Conservation (phyloP, 1,284 basidiomycete species). For the Afroboletus lepidellus region DNA sequence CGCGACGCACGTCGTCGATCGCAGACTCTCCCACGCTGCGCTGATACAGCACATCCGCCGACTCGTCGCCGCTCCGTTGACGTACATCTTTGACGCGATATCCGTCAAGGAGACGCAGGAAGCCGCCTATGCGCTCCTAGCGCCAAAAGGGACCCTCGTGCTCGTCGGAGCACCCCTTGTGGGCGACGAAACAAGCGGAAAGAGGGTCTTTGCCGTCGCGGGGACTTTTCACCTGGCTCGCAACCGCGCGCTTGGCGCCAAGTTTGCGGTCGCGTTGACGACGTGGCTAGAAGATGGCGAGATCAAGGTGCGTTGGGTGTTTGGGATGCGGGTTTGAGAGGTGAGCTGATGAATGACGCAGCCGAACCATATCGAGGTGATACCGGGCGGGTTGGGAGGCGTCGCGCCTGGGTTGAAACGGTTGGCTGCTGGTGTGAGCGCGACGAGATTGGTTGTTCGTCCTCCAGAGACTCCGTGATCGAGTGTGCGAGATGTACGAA, state of each 20-base stretch:
- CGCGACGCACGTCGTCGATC: constrained; percentile 41
- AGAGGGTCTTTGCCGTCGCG: constrained; percentile 1
- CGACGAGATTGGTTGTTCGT: constrained; percentile 17
- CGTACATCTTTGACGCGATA: constrained; percentile 20
- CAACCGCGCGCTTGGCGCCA: constrained; percentile 5
- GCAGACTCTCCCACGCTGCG: constrained; percentile 13
- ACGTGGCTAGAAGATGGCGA: constrained; percentile 17
- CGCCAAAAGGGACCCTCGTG: constrained; percentile 9
- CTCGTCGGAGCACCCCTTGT: not conserved
- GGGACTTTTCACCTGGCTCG: constrained; percentile 10
- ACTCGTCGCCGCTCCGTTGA: not conserved
- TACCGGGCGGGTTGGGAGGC: constrained; percentile 11
- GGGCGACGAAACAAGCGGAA: not conserved
- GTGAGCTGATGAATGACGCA: not conserved
- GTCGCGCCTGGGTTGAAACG: constrained; percentile 11
- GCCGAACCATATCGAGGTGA: constrained; percentile 16
- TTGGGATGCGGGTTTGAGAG: not conserved
- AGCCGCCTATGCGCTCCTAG: constrained; percentile 8
- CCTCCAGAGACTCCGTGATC: constrained; percentile 20
- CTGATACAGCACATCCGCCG: constrained; percentile 5
- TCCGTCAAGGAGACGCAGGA: constrained; percentile 17
- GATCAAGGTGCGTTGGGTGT: constrained; percentile 15
- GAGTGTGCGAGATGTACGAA: not conserved
- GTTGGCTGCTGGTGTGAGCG: constrained; percentile 14
- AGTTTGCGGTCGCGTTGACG: constrained; percentile 9